These are phyloP conservation scores for Ganoderma resinaceum DNA, from an alignment of 1,284 basidiomycete species.

Conservation along the genomic window DNA sequence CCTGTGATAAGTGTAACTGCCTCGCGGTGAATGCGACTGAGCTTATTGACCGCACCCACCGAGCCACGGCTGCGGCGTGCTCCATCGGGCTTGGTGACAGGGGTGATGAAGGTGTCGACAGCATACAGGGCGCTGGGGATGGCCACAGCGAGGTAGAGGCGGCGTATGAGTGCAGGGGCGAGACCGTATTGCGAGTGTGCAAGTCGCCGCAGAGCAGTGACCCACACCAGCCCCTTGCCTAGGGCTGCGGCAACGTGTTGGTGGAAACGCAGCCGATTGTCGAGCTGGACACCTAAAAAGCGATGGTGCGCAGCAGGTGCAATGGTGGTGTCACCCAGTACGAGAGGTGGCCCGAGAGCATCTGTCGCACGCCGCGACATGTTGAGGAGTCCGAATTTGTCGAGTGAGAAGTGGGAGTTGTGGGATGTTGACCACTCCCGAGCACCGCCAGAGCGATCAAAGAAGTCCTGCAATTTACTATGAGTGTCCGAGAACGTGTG, in stretches of 20 bases:
- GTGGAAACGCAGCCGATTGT: constrained; percentile 43
- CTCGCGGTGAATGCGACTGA: constrained; percentile 41
- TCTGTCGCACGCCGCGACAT: constrained; percentile 2
- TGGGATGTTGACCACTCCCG: constrained; percentile 35
- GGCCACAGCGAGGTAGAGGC: constrained; percentile 38
- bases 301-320: constrained; percentile 31
- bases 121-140: constrained; percentile 46
- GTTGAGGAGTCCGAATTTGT: constrained; percentile 36
- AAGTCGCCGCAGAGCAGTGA: constrained; percentile 34
- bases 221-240: constrained; percentile 39
- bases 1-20: constrained; percentile 44
- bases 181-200: constrained; percentile 21
- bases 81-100: constrained; percentile 24
- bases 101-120: constrained; percentile 43
- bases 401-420: constrained; percentile 35
- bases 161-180: background rate
- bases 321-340: constrained; percentile 20
- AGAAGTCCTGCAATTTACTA: constrained; percentile 14
- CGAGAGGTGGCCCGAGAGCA: constrained; percentile 23
- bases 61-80: constrained; percentile 24
- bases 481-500: background rate
- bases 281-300: constrained; percentile 45
- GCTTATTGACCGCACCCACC: constrained; percentile 1
- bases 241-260: constrained; percentile 40
- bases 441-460: constrained; percentile 32